Evolutionary conservation across 148 eudicot species (phyloP).

Genomic region (Simmondsia chinensis): DNA sequence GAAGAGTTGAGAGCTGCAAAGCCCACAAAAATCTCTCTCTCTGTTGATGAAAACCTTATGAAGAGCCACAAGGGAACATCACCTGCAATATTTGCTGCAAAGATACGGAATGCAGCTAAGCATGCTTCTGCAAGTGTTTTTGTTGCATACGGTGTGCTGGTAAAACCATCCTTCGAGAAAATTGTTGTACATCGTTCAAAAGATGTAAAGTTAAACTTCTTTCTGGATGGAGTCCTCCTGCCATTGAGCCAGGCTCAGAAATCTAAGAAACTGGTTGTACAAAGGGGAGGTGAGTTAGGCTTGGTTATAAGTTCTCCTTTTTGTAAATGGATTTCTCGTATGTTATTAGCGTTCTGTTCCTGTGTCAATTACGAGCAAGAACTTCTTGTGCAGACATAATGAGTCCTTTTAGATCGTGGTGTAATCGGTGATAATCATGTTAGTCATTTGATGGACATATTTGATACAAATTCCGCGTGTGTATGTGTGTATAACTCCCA

Average conservation of each 20-base stretch:
- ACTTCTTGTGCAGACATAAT: too few relatives aligned
- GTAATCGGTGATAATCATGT: too few relatives aligned
- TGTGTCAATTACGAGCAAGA: neutral
- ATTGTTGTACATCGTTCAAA: conserved; percentile 54
- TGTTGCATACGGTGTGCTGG: conserved; percentile 67
- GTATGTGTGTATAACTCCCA: too few relatives aligned
- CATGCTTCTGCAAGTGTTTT: conserved; percentile 45
- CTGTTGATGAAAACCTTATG: conserved; percentile 27
- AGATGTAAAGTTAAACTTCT: conserved; percentile 45
- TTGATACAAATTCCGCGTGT: too few relatives aligned
- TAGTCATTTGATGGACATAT: too few relatives aligned
- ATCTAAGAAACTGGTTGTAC: conserved; percentile 36
- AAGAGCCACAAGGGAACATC: conserved; percentile 39
- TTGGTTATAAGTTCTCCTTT: neutral
- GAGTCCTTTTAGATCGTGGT: too few relatives aligned
- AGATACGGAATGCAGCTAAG: conserved; percentile 39
- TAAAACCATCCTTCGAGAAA: conserved; percentile 87
- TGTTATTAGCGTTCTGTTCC: neutral
- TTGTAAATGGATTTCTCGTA: neutral
- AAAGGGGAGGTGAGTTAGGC: conserved; percentile 45
- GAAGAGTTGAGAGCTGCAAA: conserved; percentile 55
- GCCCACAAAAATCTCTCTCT: conserved; percentile 53
- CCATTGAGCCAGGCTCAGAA: conserved; percentile 48
- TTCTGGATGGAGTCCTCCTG: conserved; percentile 61
- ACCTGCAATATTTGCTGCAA: conserved; percentile 68